These are phyloP conservation scores for Spizellomyces sp. DNA, from an alignment of 192 early-diverging fungal genomes.

Conservation along the genomic window DNA sequence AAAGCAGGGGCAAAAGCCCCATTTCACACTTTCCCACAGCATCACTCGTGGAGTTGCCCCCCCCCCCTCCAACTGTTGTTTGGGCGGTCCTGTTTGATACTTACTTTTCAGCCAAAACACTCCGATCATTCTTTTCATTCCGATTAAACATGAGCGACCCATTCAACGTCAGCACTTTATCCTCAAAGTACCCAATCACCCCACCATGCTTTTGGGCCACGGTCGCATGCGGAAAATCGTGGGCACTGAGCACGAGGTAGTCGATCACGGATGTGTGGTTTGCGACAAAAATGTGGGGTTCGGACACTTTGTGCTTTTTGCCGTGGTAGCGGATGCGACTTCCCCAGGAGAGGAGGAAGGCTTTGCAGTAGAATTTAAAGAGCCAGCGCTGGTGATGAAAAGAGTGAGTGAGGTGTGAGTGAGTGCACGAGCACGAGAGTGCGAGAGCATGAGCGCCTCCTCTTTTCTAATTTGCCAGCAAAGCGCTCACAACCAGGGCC, in stretches of 20 bases:
- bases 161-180: constrained; percentile 48
- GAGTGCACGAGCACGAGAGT: too few relatives aligned
- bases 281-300: constrained; percentile 58
- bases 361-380: constrained; percentile 51
- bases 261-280: constrained; percentile 61
- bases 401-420: constrained; percentile 11
- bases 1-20: too few relatives aligned
- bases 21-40: too few relatives aligned
- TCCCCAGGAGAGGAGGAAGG: constrained; percentile 56
- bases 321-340: constrained; percentile 47
- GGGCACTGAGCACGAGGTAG: constrained; percentile 50
- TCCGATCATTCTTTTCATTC: constrained; percentile 57
- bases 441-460: too few relatives aligned
- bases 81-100: too few relatives aligned
- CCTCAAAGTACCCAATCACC: constrained; percentile 54
- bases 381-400: constrained; percentile 32
- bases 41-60: too few relatives aligned
- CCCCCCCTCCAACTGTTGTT: too few relatives aligned
- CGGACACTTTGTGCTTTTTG: constrained; percentile 39
- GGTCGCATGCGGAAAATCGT: constrained; percentile 57
- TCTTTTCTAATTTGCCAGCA: too few relatives aligned
- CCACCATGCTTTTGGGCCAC: constrained; percentile 54
- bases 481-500: too few relatives aligned
- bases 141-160: constrained; percentile 55
- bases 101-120: constrained; percentile 46